Base-by-base conservation (phyloP, 2,329 filamentous ascomycete genomes). In the Setomelanomma holmii region DNA sequence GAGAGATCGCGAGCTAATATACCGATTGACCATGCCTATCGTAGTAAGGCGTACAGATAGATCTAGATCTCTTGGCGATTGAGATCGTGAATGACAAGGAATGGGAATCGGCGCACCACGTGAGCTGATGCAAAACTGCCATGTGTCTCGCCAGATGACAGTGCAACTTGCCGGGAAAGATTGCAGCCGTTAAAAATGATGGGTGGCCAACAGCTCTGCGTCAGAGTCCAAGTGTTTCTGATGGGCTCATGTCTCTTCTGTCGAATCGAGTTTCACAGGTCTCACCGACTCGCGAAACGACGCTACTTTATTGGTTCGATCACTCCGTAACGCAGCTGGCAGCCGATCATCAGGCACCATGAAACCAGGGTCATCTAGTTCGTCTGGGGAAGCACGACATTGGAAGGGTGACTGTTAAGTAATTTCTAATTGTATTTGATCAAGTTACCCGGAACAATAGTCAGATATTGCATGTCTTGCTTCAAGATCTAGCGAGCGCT, bases 1-100 rank as follows among this genome's bases (percentile, higher is more conserved):
- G 45, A 45, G 49, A 48, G 67, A 71, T 71, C 68, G 68, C 60
- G 64, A 66, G 58, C 45, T 51, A 23, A 41, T 45, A 34, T 21
- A 42, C 30, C 47, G 39, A 57, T 54, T 45, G 44, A 33, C 58
- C 57, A 61, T 51, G 48, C 66, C 64, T 27, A 22, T 51, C 41
- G 12, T 11, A 47, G 60, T 40, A 57, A 61, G 48, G 21, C 14
- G 38, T 27, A 35, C 35, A 2, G 12, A 33, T 33, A 8, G 30
- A 61, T 63, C 52, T 59, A 55, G 56, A 63, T 55, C 56, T 45
- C 48, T 58, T 45, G 42, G 44, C 49, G 54, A 39, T 46, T 10
- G 58, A n/a, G 52, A 61, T 63, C 60, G 52, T 41, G 42, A 41
- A 51, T 44, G 58, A 63, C 49, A 55, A 21, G 38, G 49, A 52